Conservation (phyloP, 805 yeast genomes). For the Saccharomycopsis fibuligera region DNA sequence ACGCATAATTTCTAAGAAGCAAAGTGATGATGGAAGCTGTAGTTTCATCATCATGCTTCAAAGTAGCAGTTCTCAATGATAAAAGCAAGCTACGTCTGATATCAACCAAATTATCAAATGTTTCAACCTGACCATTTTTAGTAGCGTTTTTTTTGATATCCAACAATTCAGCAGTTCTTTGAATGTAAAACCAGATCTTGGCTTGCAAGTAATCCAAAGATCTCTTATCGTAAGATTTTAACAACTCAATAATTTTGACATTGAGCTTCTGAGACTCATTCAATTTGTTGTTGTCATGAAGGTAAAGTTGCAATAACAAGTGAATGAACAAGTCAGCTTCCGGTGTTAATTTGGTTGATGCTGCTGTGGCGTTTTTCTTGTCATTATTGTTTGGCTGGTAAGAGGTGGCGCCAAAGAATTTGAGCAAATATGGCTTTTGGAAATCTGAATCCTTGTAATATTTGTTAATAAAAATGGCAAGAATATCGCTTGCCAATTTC, state of each 20-base stretch:
- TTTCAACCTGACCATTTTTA: constrained; percentile 7
- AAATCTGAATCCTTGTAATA: constrained; percentile 47
- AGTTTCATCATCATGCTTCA: constrained; percentile 90
- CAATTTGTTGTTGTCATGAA: constrained; percentile 56
- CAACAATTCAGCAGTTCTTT: constrained; percentile 66
- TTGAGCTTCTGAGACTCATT: constrained; percentile 49
- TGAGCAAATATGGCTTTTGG: constrained; percentile 35
- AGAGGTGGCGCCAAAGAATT: constrained; percentile 34
- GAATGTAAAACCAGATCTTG: constrained; percentile 87
- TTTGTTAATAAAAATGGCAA: constrained; percentile 50
- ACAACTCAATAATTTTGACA: constrained; percentile 38
- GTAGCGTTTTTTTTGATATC: constrained; percentile 23
- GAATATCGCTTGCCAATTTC: constrained; percentile 45
- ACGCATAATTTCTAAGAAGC: constrained; percentile 71
- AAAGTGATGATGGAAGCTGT: constrained; percentile 83
- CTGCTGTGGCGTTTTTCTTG: constrained; percentile 33
- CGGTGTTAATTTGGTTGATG: constrained; percentile 47
- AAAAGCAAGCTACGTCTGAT: constrained; percentile 65
- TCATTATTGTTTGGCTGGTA: no score
- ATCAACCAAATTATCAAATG: constrained; percentile 38
- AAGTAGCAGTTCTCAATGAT: constrained; percentile 79
- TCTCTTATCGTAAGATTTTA: constrained; percentile 68
- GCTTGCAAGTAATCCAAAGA: constrained; percentile 82
- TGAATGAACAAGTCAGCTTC: constrained; percentile 78
- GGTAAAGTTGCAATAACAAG: constrained; percentile 67